phyloP scores from a whole-genome alignment of 2,329 filamentous ascomycete species.

The Aspergillus novofumigatus region DNA sequence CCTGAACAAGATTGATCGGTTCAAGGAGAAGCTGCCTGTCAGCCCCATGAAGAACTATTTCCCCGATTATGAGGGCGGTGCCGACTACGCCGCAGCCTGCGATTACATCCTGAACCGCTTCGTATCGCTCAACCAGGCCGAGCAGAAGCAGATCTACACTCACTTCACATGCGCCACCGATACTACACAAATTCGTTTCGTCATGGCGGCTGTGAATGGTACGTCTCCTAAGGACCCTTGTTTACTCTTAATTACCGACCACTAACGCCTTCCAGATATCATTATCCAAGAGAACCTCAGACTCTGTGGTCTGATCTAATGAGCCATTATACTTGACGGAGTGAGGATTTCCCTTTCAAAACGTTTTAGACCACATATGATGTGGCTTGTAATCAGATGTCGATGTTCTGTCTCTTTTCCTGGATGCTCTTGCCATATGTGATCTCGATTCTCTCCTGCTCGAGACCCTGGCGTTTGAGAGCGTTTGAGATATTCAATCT shows the following conservation, averaged over 20 bases:
- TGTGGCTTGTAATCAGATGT: conserved; percentile 29
- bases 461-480: conserved; percentile 32
- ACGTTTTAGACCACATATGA: conserved; percentile 31
- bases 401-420: conserved; percentile 14
- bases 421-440: conserved; percentile 21
- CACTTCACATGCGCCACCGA: conserved; percentile 99
- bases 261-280: conserved; percentile 64
- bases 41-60: conserved; percentile 74
- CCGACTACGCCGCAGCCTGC: conserved; percentile 92
- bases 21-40: conserved; percentile 70
- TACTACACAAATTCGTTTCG: conserved; percentile 97
- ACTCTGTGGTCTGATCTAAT: conserved; percentile 92
- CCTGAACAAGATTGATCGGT: conserved; percentile 71
- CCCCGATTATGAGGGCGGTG: conserved; percentile 79
- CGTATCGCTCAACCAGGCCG: conserved; percentile 96
- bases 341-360: conserved; percentile 20
- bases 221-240: conserved; percentile 35
- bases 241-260: neutral
- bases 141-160: conserved; percentile 99
- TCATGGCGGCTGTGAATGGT: conserved; percentile 99
- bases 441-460: conserved; percentile 24
- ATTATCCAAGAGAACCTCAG: conserved; percentile 99
- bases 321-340: conserved; percentile 23
- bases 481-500: conserved; percentile 26
- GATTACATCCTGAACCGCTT: conserved; percentile 99